Conservation (phyloP, 164 flowering plant genomes). For the Chimonanthus salicifolius region DNA sequence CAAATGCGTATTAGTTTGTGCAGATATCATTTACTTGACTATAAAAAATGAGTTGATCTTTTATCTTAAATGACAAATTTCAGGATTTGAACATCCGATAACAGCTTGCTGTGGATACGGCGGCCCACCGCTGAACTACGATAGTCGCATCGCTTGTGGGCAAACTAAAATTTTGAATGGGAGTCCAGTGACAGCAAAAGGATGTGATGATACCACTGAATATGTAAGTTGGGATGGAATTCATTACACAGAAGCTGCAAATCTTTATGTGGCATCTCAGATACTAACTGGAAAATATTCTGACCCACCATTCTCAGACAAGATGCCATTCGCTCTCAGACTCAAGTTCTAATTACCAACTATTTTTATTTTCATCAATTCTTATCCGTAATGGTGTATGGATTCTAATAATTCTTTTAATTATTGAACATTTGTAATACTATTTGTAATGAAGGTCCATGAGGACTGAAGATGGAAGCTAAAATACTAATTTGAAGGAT, state of each 20-base stretch:
- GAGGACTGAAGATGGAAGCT: neutral
- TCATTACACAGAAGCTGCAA: conserved; percentile 88
- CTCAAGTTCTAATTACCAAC: conserved; percentile 33
- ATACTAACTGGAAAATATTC: conserved; percentile 77
- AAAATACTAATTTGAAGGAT: too few relatives aligned
- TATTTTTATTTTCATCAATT: neutral
- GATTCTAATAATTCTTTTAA: neutral
- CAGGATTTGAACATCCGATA: conserved; percentile 72
- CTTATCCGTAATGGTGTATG: neutral
- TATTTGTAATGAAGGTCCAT: neutral
- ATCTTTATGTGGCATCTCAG: conserved; percentile 53
- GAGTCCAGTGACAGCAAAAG: conserved; percentile 47
- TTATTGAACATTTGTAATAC: neutral
- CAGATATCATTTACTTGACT: neutral
- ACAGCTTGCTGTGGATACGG: conserved; percentile 84
- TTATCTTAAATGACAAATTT: conserved; percentile 2
- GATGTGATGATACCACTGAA: conserved; percentile 50
- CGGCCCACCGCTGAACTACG: conserved; percentile 70
- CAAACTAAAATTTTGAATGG: conserved; percentile 60
- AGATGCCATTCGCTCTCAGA: conserved; percentile 54
- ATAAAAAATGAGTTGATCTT: neutral
- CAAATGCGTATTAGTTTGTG: neutral
- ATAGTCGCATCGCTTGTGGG: conserved; percentile 62
- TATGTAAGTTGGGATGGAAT: conserved; percentile 86
- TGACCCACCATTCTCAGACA: conserved; percentile 56